phyloP scores from a whole-genome alignment of 179 eudicot genomes.

The Pouteria campechiana region DNA sequence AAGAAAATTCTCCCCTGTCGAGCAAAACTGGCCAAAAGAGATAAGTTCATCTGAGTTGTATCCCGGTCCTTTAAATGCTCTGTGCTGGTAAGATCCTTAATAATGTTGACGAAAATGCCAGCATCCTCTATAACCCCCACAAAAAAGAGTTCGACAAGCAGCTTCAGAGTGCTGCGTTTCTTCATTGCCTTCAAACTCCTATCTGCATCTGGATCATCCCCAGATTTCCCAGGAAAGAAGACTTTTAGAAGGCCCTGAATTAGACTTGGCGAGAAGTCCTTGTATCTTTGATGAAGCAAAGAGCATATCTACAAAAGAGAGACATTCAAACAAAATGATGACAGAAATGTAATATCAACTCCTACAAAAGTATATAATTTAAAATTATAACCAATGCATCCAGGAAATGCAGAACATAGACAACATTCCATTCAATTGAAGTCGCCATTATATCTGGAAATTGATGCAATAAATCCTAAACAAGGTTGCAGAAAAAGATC shows the following conservation, averaged over 20 bases:
- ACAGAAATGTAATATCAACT: not conserved
- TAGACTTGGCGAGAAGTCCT: constrained; percentile 75
- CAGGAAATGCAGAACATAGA: too few relatives aligned
- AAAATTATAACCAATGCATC: too few relatives aligned
- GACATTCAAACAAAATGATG: not conserved
- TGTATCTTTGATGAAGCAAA: constrained; percentile 92
- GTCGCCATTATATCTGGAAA: too few relatives aligned
- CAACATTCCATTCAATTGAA: too few relatives aligned
- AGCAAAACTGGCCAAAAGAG: constrained; percentile 90
- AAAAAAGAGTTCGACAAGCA: constrained; percentile 79
- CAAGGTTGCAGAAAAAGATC: too few relatives aligned
- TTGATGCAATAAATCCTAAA: too few relatives aligned
- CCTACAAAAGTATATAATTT: not conserved
- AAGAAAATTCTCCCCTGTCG: constrained; percentile 87
- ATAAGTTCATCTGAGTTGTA: constrained; percentile 85
- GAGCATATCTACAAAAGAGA: constrained; percentile 58
- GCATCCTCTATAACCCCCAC: constrained; percentile 79
- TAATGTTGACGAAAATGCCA: constrained; percentile 59
- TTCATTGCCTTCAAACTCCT: constrained; percentile 76
- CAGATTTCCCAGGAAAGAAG: constrained; percentile 75
- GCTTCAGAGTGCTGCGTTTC: constrained; percentile 93
- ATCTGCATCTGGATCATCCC: constrained; percentile 73
- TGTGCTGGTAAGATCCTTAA: constrained; percentile 76
- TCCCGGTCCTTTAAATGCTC: constrained; percentile 96
- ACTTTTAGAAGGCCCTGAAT: constrained; percentile 72